Base-by-base conservation (phyloP, 176 grass and related monocot genomes). In the Oryza glaberrima region DNA sequence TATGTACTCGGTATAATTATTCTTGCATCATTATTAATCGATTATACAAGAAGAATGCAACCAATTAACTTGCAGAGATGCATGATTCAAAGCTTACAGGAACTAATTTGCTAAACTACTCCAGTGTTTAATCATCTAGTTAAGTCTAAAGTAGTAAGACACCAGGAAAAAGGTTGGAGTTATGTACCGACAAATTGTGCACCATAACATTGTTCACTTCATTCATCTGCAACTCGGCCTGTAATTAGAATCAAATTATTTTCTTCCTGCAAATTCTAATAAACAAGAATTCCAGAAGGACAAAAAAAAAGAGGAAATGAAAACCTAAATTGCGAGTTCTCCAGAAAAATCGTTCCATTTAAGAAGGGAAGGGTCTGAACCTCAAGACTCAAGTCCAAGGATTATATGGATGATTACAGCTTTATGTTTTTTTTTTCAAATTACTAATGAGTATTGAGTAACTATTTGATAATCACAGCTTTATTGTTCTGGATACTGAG, bases 141-240 rank as follows among this genome's bases (percentile, higher is more conserved):
- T 58, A 73, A 26, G 34, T 73, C 52, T 28, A 77, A 8, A 47
- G 60, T 81, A 84, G 25, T 46, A 88, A 84, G 43, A 65, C 4
- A 79, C 20, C 19, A 64, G 10, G 68, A 75, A 5, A 82, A 84
- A 82, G 35, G 34, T 22, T 80, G 46, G 11, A 61, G 51, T 45
- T 36, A 6, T 52, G 16, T 92, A 98, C 96, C 81, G 96, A 98
- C 89, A 98, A 79, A 51, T 95, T 98, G 82, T 98, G 96, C 85
- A 98, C 93, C 96, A 98, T 88, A 66, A 98, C 96, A 87, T 95
- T 98, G 51, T 98, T 98, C 84, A 95, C 83, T 93, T 98, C 89
- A 81, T 95, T 93, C 96, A 98, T 98, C 88, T 98, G 96, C 87
- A 98, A 87, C 76, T 98, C 96, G 26, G 93, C 96, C 96, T 98